Base-by-base conservation (phyloP, 768 basidiomycete species). In the Auricularia cornea region DNA sequence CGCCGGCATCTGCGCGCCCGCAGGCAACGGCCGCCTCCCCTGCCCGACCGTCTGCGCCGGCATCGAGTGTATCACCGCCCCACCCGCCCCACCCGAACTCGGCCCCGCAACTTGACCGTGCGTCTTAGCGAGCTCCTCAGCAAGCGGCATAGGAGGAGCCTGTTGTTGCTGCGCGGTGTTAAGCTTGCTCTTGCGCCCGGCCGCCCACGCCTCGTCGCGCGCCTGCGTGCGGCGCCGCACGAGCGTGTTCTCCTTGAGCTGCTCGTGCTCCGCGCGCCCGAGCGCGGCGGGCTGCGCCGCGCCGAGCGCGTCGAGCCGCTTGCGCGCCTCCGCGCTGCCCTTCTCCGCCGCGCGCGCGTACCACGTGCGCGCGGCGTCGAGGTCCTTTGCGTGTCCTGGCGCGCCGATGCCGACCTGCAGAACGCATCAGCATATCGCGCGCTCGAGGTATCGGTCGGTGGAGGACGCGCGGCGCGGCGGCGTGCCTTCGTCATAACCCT, bases 161-260 rank as follows among this genome's bases (percentile, higher is more conserved):
- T 52, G 10, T 23, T 52, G 60, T 5, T 69, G 41, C 20, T 44
- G 64, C 40, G 61, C 62, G 31, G 66, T 18, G 18, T 40, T n/a
- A n/a, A 48, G 10, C 44, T 30, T 57, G 54, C 54, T 14, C 54
- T 28, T 57, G 20, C 54, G 54, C 16, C 41, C 31, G 51, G 30
- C 11, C 65, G 38, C 59, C 62, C 31, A 20, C 68, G 70, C 12
- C 66, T 66, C 41, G 66, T 66, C 16, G 72, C 74, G 16, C 81
- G 94, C 75, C 70, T 77, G 80, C 0, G 94, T 97, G 18, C 92
- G 84, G 66, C 86, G 89, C 1, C 95, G 81, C 8, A 95, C 88
- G 54, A 98, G 84, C 63, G 86, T 93, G 61, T 75, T 76, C 69
- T 94, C 88, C 8, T 93, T 89, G 66, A 91, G 82, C 0, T 75